Conservation (phyloP, 805 yeast genomes). For the Huiozyma naganishii region DNA sequence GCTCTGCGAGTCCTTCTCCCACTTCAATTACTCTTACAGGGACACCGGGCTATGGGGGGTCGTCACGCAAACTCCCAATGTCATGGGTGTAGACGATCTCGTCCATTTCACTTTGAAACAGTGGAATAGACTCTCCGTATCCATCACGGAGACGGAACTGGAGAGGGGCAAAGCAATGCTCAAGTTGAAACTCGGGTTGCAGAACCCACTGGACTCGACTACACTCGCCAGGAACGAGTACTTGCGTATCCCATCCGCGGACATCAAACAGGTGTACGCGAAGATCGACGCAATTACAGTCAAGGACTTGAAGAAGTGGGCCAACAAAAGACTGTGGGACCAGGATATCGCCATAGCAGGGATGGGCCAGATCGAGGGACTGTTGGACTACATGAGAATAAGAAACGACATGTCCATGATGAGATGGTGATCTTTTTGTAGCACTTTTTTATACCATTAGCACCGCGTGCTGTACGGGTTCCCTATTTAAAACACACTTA, state of each 20-base stretch:
- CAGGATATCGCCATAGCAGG: slow-evolving; percentile 76
- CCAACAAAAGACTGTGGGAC: slow-evolving; percentile 67
- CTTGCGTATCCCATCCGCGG: not conserved
- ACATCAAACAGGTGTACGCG: slow-evolving; percentile 29
- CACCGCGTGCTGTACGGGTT: not conserved
- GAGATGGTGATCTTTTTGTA: slow-evolving; percentile 50
- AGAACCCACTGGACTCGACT: not conserved
- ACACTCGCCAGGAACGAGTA: not conserved
- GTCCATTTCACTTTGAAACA: slow-evolving; percentile 73
- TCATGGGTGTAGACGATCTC: slow-evolving; percentile 57
- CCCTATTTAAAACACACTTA: not conserved
- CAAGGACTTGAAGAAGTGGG: slow-evolving; percentile 60
- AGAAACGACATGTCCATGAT: slow-evolving; percentile 85
- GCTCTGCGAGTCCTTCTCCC: slow-evolving; percentile 59
- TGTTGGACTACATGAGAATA: slow-evolving; percentile 74
- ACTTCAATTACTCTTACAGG: slow-evolving; percentile 62
- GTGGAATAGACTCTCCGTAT: slow-evolving; percentile 76
- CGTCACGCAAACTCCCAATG: slow-evolving; percentile 51
- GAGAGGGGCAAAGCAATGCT: slow-evolving; percentile 64
- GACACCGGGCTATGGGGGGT: slow-evolving; percentile 83
- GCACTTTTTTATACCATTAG: slow-evolving; percentile 2
- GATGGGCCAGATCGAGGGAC: slow-evolving; percentile 77
- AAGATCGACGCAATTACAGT: slow-evolving; percentile 54
- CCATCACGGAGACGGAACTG: slow-evolving; percentile 67
- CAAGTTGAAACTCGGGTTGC: slow-evolving; percentile 47